Evolutionary conservation across 345 rosid species (phyloP).

Genomic region (Aquilaria malaccensis): DNA sequence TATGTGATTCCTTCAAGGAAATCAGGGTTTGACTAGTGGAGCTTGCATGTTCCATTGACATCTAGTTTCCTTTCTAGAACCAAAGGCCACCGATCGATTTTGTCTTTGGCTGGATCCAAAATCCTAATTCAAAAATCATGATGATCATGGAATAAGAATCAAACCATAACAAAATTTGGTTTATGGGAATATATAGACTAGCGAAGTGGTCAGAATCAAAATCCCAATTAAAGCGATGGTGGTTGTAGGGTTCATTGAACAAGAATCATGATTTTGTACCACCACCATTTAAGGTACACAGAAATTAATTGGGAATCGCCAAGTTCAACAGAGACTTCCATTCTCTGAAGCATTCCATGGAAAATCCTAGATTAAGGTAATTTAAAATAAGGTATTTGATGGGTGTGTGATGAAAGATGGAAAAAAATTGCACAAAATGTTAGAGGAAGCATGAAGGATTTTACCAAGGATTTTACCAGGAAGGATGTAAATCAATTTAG

Average conservation of each 20-base stretch:
- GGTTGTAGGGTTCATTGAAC: slow-evolving; percentile 46
- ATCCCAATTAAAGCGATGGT: slow-evolving; percentile 77
- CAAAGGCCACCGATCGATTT: no score
- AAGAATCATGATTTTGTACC: slow-evolving; percentile 79
- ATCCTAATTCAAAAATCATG: no score
- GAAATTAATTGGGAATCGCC: slow-evolving; percentile 72
- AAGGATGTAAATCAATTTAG: no score
- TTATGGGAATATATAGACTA: slow-evolving; percentile 69
- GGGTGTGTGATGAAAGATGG: slow-evolving; percentile 62
- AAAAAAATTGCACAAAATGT: slow-evolving; percentile 48
- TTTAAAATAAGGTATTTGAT: slow-evolving; percentile 45
- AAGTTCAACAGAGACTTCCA: slow-evolving; percentile 45
- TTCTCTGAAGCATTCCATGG: slow-evolving; percentile 47
- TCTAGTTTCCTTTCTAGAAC: no score
- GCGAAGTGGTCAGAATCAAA: slow-evolving; percentile 63
- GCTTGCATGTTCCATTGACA: no score
- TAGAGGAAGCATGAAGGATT: slow-evolving; percentile 70
- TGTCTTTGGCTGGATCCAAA: no score
- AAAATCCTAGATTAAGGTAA: slow-evolving; percentile 48
- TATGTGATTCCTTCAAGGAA: no score
- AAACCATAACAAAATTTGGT: no score
- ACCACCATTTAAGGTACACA: slow-evolving; percentile 90
- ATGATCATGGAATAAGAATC: no score
- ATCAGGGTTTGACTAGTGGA: no score
- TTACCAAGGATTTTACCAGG: no score